Conservation (phyloP, 768 basidiomycete genomes). For the Dioszegia crocea region DNA sequence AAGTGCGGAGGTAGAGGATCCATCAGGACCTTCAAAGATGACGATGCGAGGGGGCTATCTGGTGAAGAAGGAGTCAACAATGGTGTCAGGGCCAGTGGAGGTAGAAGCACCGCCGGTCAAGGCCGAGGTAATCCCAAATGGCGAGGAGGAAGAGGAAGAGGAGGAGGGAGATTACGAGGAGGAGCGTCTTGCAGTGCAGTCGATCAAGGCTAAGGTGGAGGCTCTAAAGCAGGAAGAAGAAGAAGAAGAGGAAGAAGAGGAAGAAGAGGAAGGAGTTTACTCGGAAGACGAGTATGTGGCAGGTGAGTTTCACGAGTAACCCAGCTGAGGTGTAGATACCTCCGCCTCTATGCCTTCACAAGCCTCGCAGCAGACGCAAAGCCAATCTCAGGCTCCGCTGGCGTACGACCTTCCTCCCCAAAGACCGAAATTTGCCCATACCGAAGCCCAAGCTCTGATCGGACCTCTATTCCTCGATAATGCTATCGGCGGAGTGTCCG, state of each 20-base stretch:
- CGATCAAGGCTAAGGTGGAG: conserved; percentile 16
- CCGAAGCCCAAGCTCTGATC: conserved; percentile 20
- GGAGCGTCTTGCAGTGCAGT: conserved; percentile 14
- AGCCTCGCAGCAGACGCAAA: not conserved
- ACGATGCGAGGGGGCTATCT: not conserved
- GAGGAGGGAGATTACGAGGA: conserved; percentile 18
- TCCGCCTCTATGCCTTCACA: not conserved
- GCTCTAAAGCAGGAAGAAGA: not conserved
- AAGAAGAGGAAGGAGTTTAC: conserved; percentile 23
- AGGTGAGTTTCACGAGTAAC: not conserved
- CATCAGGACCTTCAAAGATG: not conserved
- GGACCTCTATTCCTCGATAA: conserved; percentile 28
- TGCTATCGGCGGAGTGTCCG: conserved; percentile 16
- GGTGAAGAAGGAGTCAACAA: not conserved
- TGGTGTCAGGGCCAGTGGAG: not conserved
- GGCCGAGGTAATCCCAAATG: not conserved
- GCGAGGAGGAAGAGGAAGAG: conserved; percentile 13
- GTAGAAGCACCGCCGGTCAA: not conserved
- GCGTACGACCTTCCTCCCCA: conserved; percentile 5
- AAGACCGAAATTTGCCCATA: conserved; percentile 24
- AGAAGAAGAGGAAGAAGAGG: conserved; percentile 7
- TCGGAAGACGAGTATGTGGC: conserved; percentile 26
- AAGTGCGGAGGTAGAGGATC: not conserved
- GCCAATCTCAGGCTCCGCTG: not conserved
- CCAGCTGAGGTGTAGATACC: not conserved